Percentiles rank a stretch among this genome's conserved stretches.
Conservation (phyloP, 352 stramenopile species). For the Phytophthora citrophthora region DNA sequence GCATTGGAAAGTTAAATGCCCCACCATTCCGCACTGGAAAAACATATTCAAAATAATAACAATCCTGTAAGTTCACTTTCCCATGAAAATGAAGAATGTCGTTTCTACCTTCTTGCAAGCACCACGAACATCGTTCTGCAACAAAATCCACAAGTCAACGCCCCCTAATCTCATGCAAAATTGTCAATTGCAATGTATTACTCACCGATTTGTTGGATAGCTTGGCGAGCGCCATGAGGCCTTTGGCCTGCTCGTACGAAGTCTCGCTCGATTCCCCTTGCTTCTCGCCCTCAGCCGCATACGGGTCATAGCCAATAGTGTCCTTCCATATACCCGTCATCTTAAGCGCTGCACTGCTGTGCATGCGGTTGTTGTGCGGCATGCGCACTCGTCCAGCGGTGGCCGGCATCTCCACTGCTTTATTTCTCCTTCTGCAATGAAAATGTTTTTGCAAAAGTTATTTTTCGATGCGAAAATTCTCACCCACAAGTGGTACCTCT, state of each 20-base stretch:
- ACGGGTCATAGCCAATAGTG: constrained; percentile 97
- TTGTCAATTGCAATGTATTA: constrained; percentile 1
- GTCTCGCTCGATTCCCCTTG: constrained; percentile 63
- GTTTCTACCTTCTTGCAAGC: constrained; percentile 83
- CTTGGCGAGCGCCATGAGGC: constrained; percentile 94
- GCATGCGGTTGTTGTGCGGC: constrained; percentile 98
- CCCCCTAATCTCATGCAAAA: constrained; percentile 4
- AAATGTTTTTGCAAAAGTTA: neutral
- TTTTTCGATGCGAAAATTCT: constrained; percentile 9
- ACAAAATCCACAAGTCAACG: neutral
- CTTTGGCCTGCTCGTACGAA: constrained; percentile 90
- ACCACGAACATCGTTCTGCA: constrained; percentile 74
- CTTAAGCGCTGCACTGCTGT: constrained; percentile 92
- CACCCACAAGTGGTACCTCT: neutral
- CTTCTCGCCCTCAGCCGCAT: constrained; percentile 79
- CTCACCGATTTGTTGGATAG: constrained; percentile 93
- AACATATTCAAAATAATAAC: constrained; percentile 2
- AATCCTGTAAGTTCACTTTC: constrained; percentile 4
- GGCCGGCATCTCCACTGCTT: constrained; percentile 71
- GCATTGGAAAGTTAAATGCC: constrained; percentile 93
- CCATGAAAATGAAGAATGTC: neutral
- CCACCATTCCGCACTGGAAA: constrained; percentile 85
- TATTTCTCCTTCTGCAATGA: neutral
- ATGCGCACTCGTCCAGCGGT: constrained; percentile 92
- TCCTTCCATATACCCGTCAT: constrained; percentile 97